Base-by-base conservation (phyloP, 2,329 filamentous ascomycete genomes). In the Orbilia javanica region DNA sequence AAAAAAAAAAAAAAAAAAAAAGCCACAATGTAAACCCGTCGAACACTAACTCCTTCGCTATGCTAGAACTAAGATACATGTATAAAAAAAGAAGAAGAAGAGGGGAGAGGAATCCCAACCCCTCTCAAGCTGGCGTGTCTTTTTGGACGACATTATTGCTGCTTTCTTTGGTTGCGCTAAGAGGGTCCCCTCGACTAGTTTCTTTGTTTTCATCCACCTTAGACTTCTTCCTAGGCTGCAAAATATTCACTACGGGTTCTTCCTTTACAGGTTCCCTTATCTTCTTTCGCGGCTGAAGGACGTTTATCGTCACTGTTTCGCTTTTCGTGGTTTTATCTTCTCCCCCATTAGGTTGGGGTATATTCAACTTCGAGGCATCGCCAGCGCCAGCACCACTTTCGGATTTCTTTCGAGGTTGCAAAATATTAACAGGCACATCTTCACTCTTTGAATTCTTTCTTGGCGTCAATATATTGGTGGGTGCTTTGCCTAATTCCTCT, bases 401-500 rank as follows among this genome's bases (percentile, higher is more conserved):
- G 5, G 27, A 62, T 34, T 74, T 67, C 52, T 63, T 67, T 46
- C 44, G 46, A 29, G 70, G 63, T 18, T 62, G 62, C 22, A 74
- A 36, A 31, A 73, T 36, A 15, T 39, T 4, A 25, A 48, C 55
- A 4, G 55, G 11, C 27, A 34, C 8, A 29, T 71, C 68, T 20
- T 70, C 66, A 18, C 25, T 22, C n/a, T 75, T 68, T 10, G 65
- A 50, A 25, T 70, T 77, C 46, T 76, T 76, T 48, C 72, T 64
- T 4, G 72, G 64, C 42, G 25, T 36, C 1, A 76, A 27, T 1
- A 69, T 15, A 13, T 53, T 75, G 25, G 53, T 25, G 0, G 20
- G 3, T 1, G 25, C 18, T 2, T 34, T 52, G 11, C 52, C 46
- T 8, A 55, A 20, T 4, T 52, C 27, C 13, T 66, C 65, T 8